Conservation (phyloP, 768 basidiomycete species). For the Suillus brevipes region DNA sequence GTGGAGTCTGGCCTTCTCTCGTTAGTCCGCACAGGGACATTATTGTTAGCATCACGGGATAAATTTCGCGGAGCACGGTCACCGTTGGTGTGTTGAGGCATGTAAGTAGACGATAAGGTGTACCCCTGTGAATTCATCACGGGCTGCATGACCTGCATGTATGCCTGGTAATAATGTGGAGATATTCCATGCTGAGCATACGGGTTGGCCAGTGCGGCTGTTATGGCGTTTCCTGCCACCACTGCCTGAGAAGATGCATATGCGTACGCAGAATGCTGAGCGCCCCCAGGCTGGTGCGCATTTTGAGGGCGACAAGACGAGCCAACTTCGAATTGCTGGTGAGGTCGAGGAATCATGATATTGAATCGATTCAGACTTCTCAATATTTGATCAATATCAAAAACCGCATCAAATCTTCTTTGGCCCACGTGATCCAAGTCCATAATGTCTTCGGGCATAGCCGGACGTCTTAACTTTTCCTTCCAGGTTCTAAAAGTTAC, state of each 20-base stretch:
- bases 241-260: constrained; percentile 6
- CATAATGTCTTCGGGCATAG: constrained; percentile 23
- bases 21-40: constrained; percentile 4
- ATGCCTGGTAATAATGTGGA: constrained; percentile 59
- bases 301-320: not conserved
- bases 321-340: not conserved
- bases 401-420: not conserved
- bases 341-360: constrained; percentile 1
- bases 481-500: not conserved
- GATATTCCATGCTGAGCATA: constrained; percentile 36
- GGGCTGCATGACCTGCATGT: constrained; percentile 36
- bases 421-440: not conserved
- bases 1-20: constrained; percentile 14
- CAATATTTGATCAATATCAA: not conserved
- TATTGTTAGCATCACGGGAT: constrained; percentile 7
- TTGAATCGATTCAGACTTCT: not conserved
- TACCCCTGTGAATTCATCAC: constrained; percentile 37
- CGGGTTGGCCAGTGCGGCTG: constrained; percentile 26
- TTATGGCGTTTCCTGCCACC: constrained; percentile 18
- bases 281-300: not conserved
- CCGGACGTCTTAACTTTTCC: constrained; percentile 16
- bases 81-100: constrained; percentile 17
- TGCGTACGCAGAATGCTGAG: not conserved
- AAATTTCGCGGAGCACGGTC: not conserved
- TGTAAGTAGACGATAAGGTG: constrained; percentile 40